phyloP scores from a whole-genome alignment of 2,329 filamentous ascomycete genomes.

The Sarocladiaceae sp. region DNA sequence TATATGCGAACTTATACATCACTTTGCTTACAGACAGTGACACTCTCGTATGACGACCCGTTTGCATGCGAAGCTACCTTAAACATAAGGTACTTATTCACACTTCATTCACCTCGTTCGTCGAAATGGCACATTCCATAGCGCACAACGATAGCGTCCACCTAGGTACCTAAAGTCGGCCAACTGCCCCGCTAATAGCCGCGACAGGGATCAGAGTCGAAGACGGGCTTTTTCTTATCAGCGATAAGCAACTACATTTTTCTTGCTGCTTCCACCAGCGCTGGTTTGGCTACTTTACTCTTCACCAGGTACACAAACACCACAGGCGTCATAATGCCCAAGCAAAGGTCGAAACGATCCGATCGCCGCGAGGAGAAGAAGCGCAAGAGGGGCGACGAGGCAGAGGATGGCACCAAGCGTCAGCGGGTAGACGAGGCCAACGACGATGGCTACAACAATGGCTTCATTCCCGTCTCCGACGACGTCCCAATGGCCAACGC shows the following conservation, averaged over 20 bases:
- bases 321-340: constrained; percentile 28
- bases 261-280: neutral
- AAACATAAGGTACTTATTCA: no score
- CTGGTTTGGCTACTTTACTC: neutral
- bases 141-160: neutral
- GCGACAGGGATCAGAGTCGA: neutral
- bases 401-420: constrained; percentile 20
- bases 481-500: constrained; percentile 14
- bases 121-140: neutral
- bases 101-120: neutral
- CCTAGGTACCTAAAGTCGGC: no score
- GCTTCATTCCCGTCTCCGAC: constrained; percentile 17
- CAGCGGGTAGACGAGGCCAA: constrained; percentile 17
- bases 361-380: constrained; percentile 33
- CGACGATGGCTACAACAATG: constrained; percentile 16
- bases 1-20: no score
- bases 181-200: neutral
- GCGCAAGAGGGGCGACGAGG: constrained; percentile 29
- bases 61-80: no score
- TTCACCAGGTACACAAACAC: neutral
- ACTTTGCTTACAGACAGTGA: no score
- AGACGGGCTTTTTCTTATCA: constrained; percentile 2
- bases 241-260: neutral
- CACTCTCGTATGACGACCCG: no score
- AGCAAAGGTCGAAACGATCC: constrained; percentile 37